These are phyloP conservation scores for Lepiota brunneoincarnata DNA, from an alignment of 768 basidiomycete genomes.

Conservation along the genomic window DNA sequence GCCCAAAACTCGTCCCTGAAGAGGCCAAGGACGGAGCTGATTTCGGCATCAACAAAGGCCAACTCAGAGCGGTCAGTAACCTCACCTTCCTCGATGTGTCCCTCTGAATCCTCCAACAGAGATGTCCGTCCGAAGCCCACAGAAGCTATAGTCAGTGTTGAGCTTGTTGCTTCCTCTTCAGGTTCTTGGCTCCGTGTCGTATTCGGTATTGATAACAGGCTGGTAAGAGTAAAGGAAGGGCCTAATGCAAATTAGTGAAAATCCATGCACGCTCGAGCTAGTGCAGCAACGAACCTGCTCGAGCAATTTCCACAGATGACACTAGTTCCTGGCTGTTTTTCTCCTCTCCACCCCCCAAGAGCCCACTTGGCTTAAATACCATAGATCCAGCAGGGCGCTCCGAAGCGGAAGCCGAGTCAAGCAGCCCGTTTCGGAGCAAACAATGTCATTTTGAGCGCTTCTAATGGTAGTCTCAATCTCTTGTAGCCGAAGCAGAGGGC, in stretches of 20 bases:
- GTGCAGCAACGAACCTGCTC: not conserved
- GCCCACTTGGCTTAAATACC: not conserved
- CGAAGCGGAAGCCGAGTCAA: constrained; percentile 15
- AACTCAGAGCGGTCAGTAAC: no score
- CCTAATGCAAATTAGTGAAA: not conserved
- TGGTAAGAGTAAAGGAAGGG: no score
- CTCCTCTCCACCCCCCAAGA: not conserved
- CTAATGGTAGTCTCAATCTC: not conserved
- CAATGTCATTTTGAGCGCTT: constrained; percentile 14
- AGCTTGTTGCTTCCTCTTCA: no score
- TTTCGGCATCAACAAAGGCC: no score
- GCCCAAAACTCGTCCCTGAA: constrained; percentile 15
- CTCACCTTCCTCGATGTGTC: no score
- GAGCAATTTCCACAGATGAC: not conserved
- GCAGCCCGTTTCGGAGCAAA: constrained; percentile 27
- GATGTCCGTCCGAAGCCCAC: no score
- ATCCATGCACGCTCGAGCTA: no score
- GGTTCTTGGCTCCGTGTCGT: no score
- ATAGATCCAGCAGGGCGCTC: not conserved
- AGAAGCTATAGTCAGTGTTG: no score
- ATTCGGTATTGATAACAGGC: no score
- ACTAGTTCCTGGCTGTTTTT: not conserved
- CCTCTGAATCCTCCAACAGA: no score
- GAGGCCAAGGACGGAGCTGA: not conserved
- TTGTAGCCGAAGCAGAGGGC: not conserved